Conservation (phyloP, 768 basidiomycete species). For the Suillus weaverae region DNA sequence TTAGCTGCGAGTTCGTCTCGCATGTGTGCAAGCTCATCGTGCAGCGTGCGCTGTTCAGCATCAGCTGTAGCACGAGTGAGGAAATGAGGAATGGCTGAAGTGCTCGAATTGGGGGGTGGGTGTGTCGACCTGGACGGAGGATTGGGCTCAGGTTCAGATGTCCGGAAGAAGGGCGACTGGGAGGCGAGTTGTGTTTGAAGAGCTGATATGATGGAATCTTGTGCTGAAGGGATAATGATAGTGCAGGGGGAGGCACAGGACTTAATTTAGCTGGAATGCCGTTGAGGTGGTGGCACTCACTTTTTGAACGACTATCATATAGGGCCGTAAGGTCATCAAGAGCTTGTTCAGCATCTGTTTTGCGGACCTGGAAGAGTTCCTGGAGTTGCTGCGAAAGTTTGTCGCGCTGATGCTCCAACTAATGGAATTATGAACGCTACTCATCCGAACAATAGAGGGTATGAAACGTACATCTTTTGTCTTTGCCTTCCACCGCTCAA, state of each 20-base stretch:
- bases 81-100: slow-evolving; percentile 53
- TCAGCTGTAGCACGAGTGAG: slow-evolving; percentile 75
- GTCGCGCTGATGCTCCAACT: slow-evolving; percentile 43
- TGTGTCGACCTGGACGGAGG: background rate
- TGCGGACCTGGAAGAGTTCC: slow-evolving; percentile 54
- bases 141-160: slow-evolving; percentile 10
- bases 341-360: slow-evolving; percentile 65
- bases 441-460: background rate
- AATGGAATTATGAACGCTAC: background rate
- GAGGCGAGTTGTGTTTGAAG: slow-evolving; percentile 55
- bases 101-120: background rate
- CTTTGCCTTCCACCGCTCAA: slow-evolving; percentile 34
- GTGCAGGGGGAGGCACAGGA: background rate
- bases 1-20: slow-evolving; percentile 45
- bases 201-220: slow-evolving; percentile 43
- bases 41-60: slow-evolving; percentile 56
- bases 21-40: slow-evolving; percentile 47
- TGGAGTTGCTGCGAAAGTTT: slow-evolving; percentile 56
- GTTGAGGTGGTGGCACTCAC: slow-evolving; percentile 36
- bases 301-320: slow-evolving; percentile 51
- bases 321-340: slow-evolving; percentile 49
- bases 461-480: slow-evolving; percentile 22
- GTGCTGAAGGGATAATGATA: slow-evolving; percentile 41
- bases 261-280: background rate
- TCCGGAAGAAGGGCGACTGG: slow-evolving; percentile 53